Evolutionary conservation across 1,139 yeast species (phyloP).

Genomic region (Eremothecium sinecaudum): DNA sequence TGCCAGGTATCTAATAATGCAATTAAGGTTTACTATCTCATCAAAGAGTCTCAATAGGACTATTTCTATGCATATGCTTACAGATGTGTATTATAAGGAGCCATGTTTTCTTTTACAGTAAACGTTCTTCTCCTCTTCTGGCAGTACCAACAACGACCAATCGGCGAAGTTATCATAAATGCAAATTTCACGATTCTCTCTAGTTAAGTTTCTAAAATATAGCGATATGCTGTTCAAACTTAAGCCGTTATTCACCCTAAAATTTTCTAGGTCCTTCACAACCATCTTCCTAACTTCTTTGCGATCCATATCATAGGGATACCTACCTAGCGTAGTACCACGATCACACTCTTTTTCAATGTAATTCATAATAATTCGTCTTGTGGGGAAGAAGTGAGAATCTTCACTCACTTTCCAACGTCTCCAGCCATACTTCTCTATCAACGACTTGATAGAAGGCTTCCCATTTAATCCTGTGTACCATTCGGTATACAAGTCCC

Average conservation of each 20-base stretch:
- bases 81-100: background rate
- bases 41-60: no score
- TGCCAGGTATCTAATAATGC: no score
- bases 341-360: constrained; percentile 28
- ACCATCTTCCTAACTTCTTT: constrained; percentile 28
- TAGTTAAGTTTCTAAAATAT: constrained; percentile 27
- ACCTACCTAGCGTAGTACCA: constrained; percentile 28
- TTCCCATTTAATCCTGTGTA: constrained; percentile 30
- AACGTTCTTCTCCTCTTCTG: constrained; percentile 27
- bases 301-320: constrained; percentile 23
- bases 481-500: constrained; percentile 33
- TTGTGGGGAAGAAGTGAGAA: constrained; percentile 32
- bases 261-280: constrained; percentile 30
- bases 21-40: no score
- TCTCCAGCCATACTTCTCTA: constrained; percentile 30
- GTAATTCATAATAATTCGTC: constrained; percentile 30
- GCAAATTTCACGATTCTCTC: constrained; percentile 27
- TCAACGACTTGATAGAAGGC: constrained; percentile 27
- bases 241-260: constrained; percentile 28
- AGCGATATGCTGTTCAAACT: constrained; percentile 29
- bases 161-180: constrained; percentile 26
- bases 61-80: no score
- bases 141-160: constrained; percentile 26
- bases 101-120: constrained; percentile 27
- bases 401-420: constrained; percentile 33